Conservation (phyloP, 176 grass and related monocot genomes). For the Areca catechu region DNA sequence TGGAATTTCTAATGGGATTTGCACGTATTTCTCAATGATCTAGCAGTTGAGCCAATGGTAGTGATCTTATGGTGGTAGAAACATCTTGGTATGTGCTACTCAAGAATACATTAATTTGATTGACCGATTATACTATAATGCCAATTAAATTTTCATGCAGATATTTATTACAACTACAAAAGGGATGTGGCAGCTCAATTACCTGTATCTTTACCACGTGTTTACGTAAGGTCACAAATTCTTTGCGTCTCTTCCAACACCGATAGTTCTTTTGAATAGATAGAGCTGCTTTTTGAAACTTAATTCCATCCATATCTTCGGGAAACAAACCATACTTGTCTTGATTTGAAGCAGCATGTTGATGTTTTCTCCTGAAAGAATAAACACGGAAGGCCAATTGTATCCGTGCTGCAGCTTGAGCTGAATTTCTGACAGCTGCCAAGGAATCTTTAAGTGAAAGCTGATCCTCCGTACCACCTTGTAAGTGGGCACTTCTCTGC, state of each 20-base stretch:
- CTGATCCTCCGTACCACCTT: constrained; percentile 58
- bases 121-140: no score
- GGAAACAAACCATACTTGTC: constrained; percentile 14
- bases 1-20: no score
- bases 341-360: constrained; percentile 25
- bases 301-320: constrained; percentile 24
- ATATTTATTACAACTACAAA: neutral
- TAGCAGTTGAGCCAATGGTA: no score
- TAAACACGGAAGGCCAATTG: constrained; percentile 58
- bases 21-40: no score
- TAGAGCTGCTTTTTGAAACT: constrained; percentile 57
- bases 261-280: constrained; percentile 92
- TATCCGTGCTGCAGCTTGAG: constrained; percentile 76
- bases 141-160: neutral
- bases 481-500: constrained; percentile 34
- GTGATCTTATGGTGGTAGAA: no score
- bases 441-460: constrained; percentile 76
- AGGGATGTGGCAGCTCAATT: neutral
- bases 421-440: constrained; percentile 50
- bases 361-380: constrained; percentile 64
- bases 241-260: constrained; percentile 69
- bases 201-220: constrained; percentile 83
- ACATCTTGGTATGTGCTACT: no score
- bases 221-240: constrained; percentile 46
- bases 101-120: no score